These are phyloP conservation scores for Oehlia diaphana DNA, from an alignment of 192 early-diverging fungal species.

Conservation along the genomic window DNA sequence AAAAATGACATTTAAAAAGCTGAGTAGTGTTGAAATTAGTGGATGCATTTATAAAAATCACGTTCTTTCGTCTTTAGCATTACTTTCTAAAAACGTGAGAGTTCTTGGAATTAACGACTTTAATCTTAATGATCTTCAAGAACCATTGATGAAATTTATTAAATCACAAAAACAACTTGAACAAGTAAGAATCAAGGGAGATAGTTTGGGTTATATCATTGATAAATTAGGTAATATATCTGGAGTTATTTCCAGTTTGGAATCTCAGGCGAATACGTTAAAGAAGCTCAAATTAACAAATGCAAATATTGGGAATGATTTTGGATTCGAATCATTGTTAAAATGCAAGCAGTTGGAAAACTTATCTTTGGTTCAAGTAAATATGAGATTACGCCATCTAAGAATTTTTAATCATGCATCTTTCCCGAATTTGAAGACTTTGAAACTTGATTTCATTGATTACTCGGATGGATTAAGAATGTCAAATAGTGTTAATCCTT, in stretches of 20 bases:
- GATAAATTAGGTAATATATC: not conserved
- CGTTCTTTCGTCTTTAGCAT: not conserved
- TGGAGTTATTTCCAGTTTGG: not conserved
- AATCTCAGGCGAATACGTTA: not conserved
- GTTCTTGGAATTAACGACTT: not conserved
- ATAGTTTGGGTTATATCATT: not conserved
- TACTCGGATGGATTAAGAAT: not conserved
- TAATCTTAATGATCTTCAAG: not conserved
- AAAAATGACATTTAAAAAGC: not conserved
- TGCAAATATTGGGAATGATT: not conserved
- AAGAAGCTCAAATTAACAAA: not conserved
- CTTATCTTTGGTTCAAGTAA: not conserved
- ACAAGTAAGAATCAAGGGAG: not conserved
- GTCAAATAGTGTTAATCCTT: not conserved
- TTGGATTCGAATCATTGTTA: not conserved
- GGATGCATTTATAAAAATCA: not conserved
- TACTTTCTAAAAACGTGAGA: not conserved
- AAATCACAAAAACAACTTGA: not conserved
- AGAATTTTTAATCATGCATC: not conserved
- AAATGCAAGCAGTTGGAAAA: not conserved
- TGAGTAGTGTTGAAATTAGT: not conserved
- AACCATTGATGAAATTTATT: not conserved
- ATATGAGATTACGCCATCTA: not conserved
- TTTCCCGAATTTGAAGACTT: not conserved
- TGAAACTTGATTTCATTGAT: not conserved